phyloP scores from a whole-genome alignment of 1,284 basidiomycete genomes.

The Cryptococcus amylolentus region DNA sequence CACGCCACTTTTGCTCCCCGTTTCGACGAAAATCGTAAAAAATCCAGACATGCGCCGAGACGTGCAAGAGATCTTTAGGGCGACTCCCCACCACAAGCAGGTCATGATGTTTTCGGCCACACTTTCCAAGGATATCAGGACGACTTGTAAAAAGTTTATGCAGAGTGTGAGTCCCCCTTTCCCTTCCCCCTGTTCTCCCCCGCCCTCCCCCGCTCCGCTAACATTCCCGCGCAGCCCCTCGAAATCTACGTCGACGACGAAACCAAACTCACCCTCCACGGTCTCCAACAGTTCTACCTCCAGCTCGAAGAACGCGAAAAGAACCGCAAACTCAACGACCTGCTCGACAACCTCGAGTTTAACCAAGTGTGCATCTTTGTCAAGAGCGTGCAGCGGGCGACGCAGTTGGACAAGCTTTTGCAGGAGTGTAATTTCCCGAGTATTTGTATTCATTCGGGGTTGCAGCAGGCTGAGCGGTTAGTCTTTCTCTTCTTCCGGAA shows the following conservation, averaged over 20 bases:
- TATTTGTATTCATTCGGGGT: slow-evolving; percentile 93
- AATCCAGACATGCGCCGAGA: slow-evolving; percentile 97
- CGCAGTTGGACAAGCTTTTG: slow-evolving; percentile 91
- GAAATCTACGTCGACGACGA: slow-evolving; percentile 99
- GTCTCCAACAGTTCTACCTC: slow-evolving; percentile 97
- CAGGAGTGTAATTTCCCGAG: slow-evolving; percentile 98
- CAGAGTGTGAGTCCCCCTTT: slow-evolving; percentile 69
- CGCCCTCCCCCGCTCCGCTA: background rate
- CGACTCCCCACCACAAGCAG: slow-evolving; percentile 99
- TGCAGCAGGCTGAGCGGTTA: slow-evolving; percentile 92
- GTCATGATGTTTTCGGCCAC: slow-evolving; percentile 99
- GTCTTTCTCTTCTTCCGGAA: slow-evolving; percentile 31
- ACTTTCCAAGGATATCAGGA: slow-evolving; percentile 91
- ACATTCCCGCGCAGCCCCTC: slow-evolving; percentile 67
- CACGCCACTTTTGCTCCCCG: background rate
- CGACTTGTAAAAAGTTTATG: slow-evolving; percentile 99
- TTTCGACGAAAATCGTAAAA: too few relatives aligned
- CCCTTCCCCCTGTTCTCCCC: background rate
- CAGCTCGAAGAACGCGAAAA: slow-evolving; percentile 92
- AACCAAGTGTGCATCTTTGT: slow-evolving; percentile 99
- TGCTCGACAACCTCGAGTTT: slow-evolving; percentile 95
- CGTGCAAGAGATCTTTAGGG: slow-evolving; percentile 99
- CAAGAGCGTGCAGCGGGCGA: slow-evolving; percentile 94
- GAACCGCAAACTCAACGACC: slow-evolving; percentile 96
- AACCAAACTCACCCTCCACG: slow-evolving; percentile 97